Evolutionary conservation across 257 asterid species (phyloP).

Genomic region (Penstemon newberryi): DNA sequence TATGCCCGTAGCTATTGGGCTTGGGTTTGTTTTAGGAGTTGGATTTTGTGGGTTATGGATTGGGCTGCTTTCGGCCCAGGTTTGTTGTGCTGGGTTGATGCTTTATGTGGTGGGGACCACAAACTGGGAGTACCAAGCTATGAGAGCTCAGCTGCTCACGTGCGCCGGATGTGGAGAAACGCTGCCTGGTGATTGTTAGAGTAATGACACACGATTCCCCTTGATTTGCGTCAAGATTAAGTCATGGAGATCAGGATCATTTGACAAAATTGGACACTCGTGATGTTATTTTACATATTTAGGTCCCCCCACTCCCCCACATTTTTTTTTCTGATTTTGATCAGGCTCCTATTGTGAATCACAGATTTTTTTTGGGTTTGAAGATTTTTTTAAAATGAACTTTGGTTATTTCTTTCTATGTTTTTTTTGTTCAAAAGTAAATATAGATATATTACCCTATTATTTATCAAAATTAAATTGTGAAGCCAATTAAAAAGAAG

Average conservation of each 20-base stretch:
- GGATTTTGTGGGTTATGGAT: conserved; percentile 87
- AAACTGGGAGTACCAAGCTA: conserved; percentile 64
- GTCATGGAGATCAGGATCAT: conserved; percentile 38
- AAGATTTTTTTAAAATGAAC: conserved; percentile 22
- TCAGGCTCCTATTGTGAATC: conserved; percentile 27
- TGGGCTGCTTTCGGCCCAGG: conserved; percentile 77
- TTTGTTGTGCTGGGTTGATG: conserved; percentile 80
- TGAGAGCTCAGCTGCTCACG: conserved; percentile 74
- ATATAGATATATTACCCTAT: no score
- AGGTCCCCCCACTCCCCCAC: neutral
- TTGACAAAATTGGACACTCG: conserved; percentile 23
- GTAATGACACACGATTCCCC: conserved; percentile 42
- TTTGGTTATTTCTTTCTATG: neutral
- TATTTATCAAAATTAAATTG: no score
- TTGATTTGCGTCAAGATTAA: conserved; percentile 62
- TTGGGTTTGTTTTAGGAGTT: conserved; percentile 48
- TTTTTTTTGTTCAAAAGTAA: neutral
- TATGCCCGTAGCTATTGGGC: conserved; percentile 77
- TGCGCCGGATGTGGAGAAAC: conserved; percentile 48
- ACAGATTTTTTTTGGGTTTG: conserved; percentile 26
- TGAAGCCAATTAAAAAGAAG: no score
- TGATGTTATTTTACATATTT: conserved; percentile 21
- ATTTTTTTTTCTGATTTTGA: conserved; percentile 28
- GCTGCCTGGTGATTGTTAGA: conserved; percentile 33
- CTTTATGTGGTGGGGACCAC: conserved; percentile 76